These are phyloP conservation scores for Cordyceps fumosorosea DNA, from an alignment of 2,329 filamentous ascomycete genomes.

Conservation along the genomic window DNA sequence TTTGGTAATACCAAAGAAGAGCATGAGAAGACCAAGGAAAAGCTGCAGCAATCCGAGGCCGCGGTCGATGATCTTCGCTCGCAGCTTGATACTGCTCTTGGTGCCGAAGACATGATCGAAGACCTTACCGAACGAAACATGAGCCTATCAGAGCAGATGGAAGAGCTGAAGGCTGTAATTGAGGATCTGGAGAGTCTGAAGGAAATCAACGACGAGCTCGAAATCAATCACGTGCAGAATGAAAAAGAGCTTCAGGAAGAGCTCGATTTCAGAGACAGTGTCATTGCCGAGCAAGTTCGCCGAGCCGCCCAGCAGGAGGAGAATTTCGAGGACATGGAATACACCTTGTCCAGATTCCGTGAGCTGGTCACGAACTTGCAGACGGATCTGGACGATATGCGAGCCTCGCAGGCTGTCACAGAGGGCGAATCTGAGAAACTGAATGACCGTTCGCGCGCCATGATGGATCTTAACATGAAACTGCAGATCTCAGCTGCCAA, in stretches of 20 bases:
- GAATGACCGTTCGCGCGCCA: conserved; percentile 78
- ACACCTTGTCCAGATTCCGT: conserved; percentile 80
- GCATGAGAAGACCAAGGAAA: conserved; percentile 63
- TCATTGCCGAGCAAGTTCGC: conserved; percentile 76
- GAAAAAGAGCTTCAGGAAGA: conserved; percentile 94
- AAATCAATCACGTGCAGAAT: conserved; percentile 85
- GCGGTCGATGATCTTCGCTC: conserved; percentile 80
- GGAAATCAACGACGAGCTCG: conserved; percentile 90
- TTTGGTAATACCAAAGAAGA: conserved; percentile 61
- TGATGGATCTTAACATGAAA: conserved; percentile 96
- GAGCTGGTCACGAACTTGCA: conserved; percentile 83
- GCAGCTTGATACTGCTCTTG: conserved; percentile 82
- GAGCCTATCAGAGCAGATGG: conserved; percentile 72
- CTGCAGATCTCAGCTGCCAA: conserved; percentile 85
- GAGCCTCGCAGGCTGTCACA: conserved; percentile 83
- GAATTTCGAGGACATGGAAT: conserved; percentile 78
- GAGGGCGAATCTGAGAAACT: conserved; percentile 90
- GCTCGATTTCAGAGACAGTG: conserved; percentile 76
- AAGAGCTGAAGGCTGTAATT: conserved; percentile 73
- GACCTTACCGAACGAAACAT: conserved; percentile 85
- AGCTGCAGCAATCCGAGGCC: conserved; percentile 63
- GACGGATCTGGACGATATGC: conserved; percentile 82
- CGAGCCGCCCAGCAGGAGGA: conserved; percentile 71
- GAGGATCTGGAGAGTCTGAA: conserved; percentile 84
- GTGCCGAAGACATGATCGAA: conserved; percentile 90